Evolutionary conservation across 768 basidiomycete species (phyloP), one percentile per base, ranked within the genome.

Genomic region (Coprinellus micaceus): DNA sequence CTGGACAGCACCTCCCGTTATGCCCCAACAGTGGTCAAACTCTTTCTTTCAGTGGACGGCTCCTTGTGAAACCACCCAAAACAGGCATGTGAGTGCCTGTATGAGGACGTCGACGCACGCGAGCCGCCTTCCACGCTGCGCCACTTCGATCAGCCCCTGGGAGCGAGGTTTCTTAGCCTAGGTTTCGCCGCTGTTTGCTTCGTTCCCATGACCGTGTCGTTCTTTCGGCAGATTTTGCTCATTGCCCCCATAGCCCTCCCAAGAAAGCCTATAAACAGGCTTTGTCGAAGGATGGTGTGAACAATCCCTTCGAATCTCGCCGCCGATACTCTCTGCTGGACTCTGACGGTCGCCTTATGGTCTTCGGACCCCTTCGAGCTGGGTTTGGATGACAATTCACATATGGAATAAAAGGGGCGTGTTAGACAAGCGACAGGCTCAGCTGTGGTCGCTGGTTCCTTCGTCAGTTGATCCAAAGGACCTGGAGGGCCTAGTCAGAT

Each of bases 201-300:
- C 28, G 47, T 48, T 48, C 47, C 47, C 47, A 48, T 48, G 47
- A 48, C 47, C 28, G 47, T 48, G 28, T 26, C 25, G 24, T 48
- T 21, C 28, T 33, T 48, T 48, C 47, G 47, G 47, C 47, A 21
- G 47, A 48, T 48, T 28, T 43, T 43, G 19, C 36, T 15, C 40
- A 43, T 43, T 19, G n/a, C 13, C 40, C 6, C 6, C 15, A 47
- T 21, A n/a, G 7, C 25, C n/a, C 26, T 30, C 12, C 10, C 17
- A 30, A 9, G 21, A 9, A n/a, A 30, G n/a, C 9, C 19, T 51
- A 51, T 36, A 51, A 30, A 51, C 29, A 51, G 49, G 12, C 21
- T 24, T 15, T 10, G 48, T 17, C 17, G 19, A 51, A 17, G 22
- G 15, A 10, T 33, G 49, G 49, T 51, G 49, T 51, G 49, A 51